phyloP scores from a whole-genome alignment of 2,329 filamentous ascomycete species.

The Claviceps monticola region DNA sequence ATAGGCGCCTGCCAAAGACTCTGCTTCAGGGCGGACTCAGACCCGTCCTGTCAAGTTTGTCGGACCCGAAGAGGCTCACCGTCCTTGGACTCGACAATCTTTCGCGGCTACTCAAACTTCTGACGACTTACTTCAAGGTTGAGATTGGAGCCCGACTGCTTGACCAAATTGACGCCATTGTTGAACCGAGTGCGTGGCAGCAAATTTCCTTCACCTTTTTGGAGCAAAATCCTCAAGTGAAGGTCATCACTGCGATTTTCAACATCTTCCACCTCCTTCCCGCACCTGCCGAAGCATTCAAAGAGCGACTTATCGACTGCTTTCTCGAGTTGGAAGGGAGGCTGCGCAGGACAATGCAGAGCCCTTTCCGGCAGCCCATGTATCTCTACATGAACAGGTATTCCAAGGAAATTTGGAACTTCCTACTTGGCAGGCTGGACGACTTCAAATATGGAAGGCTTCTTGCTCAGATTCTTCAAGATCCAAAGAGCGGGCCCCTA shows the following conservation, averaged over 20 bases:
- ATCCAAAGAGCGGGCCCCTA: conserved; percentile 60
- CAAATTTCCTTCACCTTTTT: conserved; percentile 90
- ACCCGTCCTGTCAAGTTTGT: conserved; percentile 90
- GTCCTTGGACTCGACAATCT: conserved; percentile 85
- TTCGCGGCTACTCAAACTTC: conserved; percentile 71
- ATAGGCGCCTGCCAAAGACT: conserved; percentile 87
- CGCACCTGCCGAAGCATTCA: conserved; percentile 76
- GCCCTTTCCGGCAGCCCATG: conserved; percentile 79
- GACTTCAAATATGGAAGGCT: conserved; percentile 83
- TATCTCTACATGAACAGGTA: conserved; percentile 92
- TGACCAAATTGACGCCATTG: conserved; percentile 84
- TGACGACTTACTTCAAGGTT: conserved; percentile 98
- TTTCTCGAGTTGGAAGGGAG: conserved; percentile 81
- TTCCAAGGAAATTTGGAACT: conserved; percentile 71
- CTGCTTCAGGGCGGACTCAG: conserved; percentile 85
- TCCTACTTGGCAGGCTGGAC: conserved; percentile 65
- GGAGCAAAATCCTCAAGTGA: conserved; percentile 86
- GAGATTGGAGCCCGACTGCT: conserved; percentile 90
- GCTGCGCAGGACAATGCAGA: conserved; percentile 74
- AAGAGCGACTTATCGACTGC: conserved; percentile 76
- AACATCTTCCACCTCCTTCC: conserved; percentile 97
- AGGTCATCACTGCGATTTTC: conserved; percentile 85
- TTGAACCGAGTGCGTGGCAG: conserved; percentile 66
- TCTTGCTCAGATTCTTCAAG: conserved; percentile 71
- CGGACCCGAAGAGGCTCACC: conserved; percentile 81